These are phyloP conservation scores for Boletus coccyginus DNA, from an alignment of 768 basidiomycete species.

Conservation along the genomic window DNA sequence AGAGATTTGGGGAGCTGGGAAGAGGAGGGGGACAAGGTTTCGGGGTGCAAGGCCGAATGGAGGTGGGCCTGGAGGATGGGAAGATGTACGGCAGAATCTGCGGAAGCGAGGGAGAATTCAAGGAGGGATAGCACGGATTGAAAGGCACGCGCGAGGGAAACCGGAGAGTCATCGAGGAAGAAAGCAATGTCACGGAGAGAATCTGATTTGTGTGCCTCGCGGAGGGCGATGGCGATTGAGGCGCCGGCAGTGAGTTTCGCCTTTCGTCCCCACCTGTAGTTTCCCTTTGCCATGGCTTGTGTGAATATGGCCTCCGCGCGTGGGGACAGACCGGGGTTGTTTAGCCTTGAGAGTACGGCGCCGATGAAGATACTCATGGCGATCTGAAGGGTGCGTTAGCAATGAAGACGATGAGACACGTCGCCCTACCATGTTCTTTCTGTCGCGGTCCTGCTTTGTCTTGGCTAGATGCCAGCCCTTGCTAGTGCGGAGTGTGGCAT, in stretches of 20 bases:
- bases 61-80: constrained; percentile 55
- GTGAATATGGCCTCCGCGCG: constrained; percentile 70
- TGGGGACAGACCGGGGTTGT: constrained; percentile 56
- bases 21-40: constrained; percentile 22
- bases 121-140: constrained; percentile 51
- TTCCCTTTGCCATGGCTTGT: constrained; percentile 56
- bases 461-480: constrained; percentile 62
- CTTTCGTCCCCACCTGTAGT: constrained; percentile 71
- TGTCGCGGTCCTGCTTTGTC: constrained; percentile 61
- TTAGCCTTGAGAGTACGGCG: constrained; percentile 56
- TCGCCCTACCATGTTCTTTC: constrained; percentile 55
- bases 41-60: constrained; percentile 35
- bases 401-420: constrained; percentile 12
- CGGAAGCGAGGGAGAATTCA: constrained; percentile 47
- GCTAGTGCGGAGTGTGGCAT: constrained; percentile 48
- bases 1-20: constrained; percentile 34
- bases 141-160: constrained; percentile 54
- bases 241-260: constrained; percentile 70
- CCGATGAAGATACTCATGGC: constrained; percentile 63
- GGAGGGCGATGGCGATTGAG: constrained; percentile 65
- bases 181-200: constrained; percentile 67
- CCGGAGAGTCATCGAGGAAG: constrained; percentile 52
- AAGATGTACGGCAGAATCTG: constrained; percentile 62
- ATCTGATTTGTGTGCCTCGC: constrained; percentile 68
- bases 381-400: constrained; percentile 39